Base-by-base conservation (phyloP, 805 yeast species). In the Peterozyma toletana region DNA sequence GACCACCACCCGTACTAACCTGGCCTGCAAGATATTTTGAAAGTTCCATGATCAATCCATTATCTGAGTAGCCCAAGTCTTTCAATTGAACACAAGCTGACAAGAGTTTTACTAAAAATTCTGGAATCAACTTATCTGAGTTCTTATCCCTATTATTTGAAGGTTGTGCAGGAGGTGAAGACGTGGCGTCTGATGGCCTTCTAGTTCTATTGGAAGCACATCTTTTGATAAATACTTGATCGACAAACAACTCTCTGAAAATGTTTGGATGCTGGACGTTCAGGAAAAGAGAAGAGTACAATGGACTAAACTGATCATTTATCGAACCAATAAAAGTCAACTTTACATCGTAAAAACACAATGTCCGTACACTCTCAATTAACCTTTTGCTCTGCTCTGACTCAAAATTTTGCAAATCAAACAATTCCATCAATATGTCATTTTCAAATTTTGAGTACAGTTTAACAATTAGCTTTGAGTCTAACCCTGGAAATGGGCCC, bases 401-500 rank as follows among this genome's bases (percentile, higher is more conserved):
- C 30, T 77, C 76, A 43, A 82, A 78, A 53, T 83, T 81, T 54
- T 89, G 96, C 50, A 91, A 81, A 56, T 89, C 93, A 63, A 91
- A 93, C 38, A 93, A 62, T 61, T 93, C 99, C 62, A 76, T 69
- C 59, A 91, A 61, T 0, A 96, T 83, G 38, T 84, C 96, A 51
- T 80, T 86, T 57, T 93, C 99, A 45, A 90, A 78, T 1, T 88
- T 80, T 1, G 91, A 78, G 56, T 87, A 88, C 0, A 95, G 91
- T 51, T 86, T 77, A 63, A 90, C 83, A 50, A 88, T 76, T 29
- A 89, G 64, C 17, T 80, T 82, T 49, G 89, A 85, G 58, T 93
- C 98, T 40, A 80, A 74, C 0, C 96, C 96, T 44, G 80, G 80
- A 53, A 86, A 83, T 2, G 98, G 98, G 0, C 99, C 99, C 57